phyloP scores from a whole-genome alignment of 139 green algal genomes.

The Zygnema circumcarinatum region DNA sequence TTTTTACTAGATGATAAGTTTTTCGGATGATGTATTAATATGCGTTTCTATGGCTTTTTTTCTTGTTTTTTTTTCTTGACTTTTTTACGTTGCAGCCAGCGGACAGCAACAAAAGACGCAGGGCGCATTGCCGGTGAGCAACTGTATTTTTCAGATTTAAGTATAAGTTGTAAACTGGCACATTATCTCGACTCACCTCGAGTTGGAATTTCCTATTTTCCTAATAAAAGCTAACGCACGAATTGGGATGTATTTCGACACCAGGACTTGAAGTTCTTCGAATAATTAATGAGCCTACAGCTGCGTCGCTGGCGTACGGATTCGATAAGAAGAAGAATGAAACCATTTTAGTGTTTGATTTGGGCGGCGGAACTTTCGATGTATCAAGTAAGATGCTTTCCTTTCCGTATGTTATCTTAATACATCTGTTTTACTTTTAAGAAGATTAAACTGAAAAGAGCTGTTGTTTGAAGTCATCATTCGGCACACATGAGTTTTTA shows the following conservation, averaged over 20 bases:
- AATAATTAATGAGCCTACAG: conserved; percentile 65
- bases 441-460: too few relatives aligned
- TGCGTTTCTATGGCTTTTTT: neutral
- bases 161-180: too few relatives aligned
- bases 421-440: too few relatives aligned
- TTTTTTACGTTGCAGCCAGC: conserved; percentile 27
- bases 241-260: too few relatives aligned
- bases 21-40: neutral
- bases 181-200: too few relatives aligned
- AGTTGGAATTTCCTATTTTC: too few relatives aligned
- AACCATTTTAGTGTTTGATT: conserved; percentile 79
- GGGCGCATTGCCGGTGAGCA: conserved; percentile 54
- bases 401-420: neutral
- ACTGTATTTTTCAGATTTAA: too few relatives aligned
- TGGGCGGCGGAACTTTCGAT: conserved; percentile 62
- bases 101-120: conserved; percentile 54
- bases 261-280: conserved; percentile 58
- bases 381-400: conserved; percentile 55
- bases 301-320: conserved; percentile 57
- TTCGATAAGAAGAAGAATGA: conserved; percentile 72
- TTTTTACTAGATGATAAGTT: too few relatives aligned
- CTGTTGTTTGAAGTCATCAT: too few relatives aligned
- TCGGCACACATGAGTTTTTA: too few relatives aligned
- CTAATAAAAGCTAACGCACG: too few relatives aligned
- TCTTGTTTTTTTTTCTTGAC: neutral